Evolutionary conservation across 257 asterid genomes (phyloP).

Genomic region (Leonotis leonurus): DNA sequence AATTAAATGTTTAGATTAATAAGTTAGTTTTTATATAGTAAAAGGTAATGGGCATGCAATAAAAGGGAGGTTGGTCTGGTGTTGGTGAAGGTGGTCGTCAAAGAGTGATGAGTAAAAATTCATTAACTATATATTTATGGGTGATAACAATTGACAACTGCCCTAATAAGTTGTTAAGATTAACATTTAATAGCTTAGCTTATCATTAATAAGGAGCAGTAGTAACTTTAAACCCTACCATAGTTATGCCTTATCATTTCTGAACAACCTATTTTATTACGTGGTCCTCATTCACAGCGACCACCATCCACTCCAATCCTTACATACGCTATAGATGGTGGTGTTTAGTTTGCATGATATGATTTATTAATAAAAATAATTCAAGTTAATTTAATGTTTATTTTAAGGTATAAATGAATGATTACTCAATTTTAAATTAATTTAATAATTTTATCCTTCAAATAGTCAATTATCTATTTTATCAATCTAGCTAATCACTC

Average conservation of each 20-base stretch:
- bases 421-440: too few species aligned
- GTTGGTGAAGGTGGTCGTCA: constrained; percentile 11
- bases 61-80: constrained; percentile 13
- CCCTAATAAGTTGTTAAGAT: constrained; percentile 17
- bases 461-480: too few species aligned
- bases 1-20: neutral
- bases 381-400: too few species aligned
- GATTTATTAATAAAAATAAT: too few species aligned
- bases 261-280: neutral
- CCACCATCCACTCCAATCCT: neutral
- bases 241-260: constrained; percentile 19
- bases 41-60: neutral
- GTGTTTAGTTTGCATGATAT: too few species aligned
- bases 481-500: too few species aligned
- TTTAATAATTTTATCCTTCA: too few species aligned
- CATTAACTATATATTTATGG: constrained; percentile 25
- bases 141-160: constrained; percentile 21
- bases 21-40: too few species aligned
- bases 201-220: constrained; percentile 8
- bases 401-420: too few species aligned
- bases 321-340: too few species aligned
- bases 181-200: constrained; percentile 13
- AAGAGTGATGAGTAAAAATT: constrained; percentile 14
- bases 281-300: constrained; percentile 1
- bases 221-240: constrained; percentile 15